Conservation (phyloP, 805 yeast genomes). For the Saccharomycopsis olivae region DNA sequence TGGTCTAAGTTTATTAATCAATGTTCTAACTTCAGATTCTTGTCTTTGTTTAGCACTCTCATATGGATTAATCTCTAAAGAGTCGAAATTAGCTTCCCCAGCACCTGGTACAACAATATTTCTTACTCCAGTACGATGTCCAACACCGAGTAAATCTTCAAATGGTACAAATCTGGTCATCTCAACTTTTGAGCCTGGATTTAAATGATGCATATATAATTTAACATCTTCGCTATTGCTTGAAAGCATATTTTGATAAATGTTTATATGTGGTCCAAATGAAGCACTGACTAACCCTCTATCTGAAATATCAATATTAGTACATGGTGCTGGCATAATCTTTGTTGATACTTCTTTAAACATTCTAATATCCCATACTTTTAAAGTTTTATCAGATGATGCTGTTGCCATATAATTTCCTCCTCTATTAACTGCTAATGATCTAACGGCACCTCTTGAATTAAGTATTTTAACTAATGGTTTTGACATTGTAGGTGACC, state of each 20-base stretch:
- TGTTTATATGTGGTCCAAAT: conserved; percentile 90
- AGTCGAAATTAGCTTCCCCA: conserved; percentile 97
- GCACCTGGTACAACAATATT: conserved; percentile 91
- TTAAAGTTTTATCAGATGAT: conserved; percentile 75
- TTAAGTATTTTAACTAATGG: conserved; percentile 78
- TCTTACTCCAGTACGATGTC: conserved; percentile 69
- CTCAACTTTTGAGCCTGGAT: conserved; percentile 67
- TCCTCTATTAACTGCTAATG: conserved; percentile 78
- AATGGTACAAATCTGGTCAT: conserved; percentile 75
- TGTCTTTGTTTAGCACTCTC: conserved; percentile 90
- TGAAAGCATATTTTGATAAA: conserved; percentile 82
- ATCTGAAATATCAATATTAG: conserved; percentile 72
- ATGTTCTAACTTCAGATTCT: conserved; percentile 76
- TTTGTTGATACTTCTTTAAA: conserved; percentile 54
- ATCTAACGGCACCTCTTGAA: conserved; percentile 79
- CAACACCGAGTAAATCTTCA: conserved; percentile 92
- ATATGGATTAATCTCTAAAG: conserved; percentile 85
- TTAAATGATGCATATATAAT: conserved; percentile 76
- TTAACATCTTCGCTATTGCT: conserved; percentile 17
- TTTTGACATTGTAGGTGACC: conserved; percentile 85
- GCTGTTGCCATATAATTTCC: conserved; percentile 92
- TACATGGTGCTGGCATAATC: conserved; percentile 70
- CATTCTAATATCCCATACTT: conserved; percentile 89
- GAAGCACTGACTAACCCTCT: conserved; percentile 80
- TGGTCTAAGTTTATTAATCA: conserved; percentile 81